Percentiles rank a stretch among this genome's conserved stretches.
Evolutionary conservation across 1,284 basidiomycete genomes (phyloP).

Genomic region (Puccinia horiana): DNA sequence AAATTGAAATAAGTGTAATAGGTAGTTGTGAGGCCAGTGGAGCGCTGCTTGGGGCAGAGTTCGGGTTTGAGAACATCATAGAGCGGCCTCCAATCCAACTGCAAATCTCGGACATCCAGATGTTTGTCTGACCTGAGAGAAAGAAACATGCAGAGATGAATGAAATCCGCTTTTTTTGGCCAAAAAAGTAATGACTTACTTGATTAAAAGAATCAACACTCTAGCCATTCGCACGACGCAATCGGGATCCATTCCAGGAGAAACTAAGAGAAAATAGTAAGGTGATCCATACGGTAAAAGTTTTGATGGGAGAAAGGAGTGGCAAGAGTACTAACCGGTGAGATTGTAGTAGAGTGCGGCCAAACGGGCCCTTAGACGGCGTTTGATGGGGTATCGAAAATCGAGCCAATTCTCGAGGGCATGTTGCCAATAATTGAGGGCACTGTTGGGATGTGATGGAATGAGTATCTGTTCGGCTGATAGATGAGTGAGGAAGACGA

Average conservation of each 20-base stretch:
- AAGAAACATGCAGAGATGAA: not conserved
- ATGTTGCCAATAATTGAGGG: slow-evolving; percentile 58
- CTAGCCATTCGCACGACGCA: slow-evolving; percentile 72
- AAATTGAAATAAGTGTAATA: slow-evolving; percentile 56
- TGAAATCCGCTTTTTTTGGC: not conserved
- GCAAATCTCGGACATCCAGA: slow-evolving; percentile 75
- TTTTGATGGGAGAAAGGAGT: not conserved
- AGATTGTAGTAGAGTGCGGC: slow-evolving; percentile 82
- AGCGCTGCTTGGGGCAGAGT: slow-evolving; percentile 77
- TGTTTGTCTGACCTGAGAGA: slow-evolving; percentile 72
- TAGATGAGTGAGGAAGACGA: slow-evolving; percentile 63
- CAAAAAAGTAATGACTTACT: slow-evolving; percentile 62
- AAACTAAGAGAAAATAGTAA: slow-evolving; percentile 59
- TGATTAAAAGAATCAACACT: slow-evolving; percentile 71
- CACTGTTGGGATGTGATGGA: slow-evolving; percentile 50
- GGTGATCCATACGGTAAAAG: not conserved
- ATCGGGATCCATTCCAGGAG: slow-evolving; percentile 74
- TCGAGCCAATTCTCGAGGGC: slow-evolving; percentile 69
- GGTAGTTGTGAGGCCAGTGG: slow-evolving; percentile 73
- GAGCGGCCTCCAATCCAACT: slow-evolving; percentile 83
- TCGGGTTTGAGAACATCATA: slow-evolving; percentile 78
- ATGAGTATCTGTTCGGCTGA: slow-evolving; percentile 55
- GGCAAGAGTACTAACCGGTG: slow-evolving; percentile 59
- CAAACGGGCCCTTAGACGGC: slow-evolving; percentile 72
- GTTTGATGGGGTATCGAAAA: slow-evolving; percentile 81